Evolutionary conservation across 148 eudicot species (phyloP), one percentile per base, ranked within the genome.

Genomic region (Chenopodium formosanum): DNA sequence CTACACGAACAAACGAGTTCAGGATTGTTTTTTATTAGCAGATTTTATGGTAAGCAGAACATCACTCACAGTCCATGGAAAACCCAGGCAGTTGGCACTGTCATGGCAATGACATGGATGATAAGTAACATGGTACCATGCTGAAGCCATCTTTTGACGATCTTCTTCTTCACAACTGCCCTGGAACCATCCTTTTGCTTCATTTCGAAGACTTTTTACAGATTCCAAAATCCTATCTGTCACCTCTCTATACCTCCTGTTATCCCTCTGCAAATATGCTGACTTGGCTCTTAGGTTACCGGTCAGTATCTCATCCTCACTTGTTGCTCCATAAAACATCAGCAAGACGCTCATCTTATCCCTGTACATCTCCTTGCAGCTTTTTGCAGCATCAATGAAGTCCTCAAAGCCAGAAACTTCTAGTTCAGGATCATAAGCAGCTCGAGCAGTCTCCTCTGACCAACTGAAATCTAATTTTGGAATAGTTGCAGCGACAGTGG

Each of bases 111-210:
- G 86, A 63, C 84, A 80, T 3, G 93, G 91, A 78, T 94, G 95
- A 78, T 95, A 95, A 34, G 98, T 88, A 16, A 95, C 94, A 73
- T 92, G 86, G 83, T 95, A 95, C 99, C 99, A 95, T 31, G 99
- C 99, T 1, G 99, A 90, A 1, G 99, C 98, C 95, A 95, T 48
- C 82, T 83, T 89, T 83, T 82, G 83, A 29, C 86, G 85, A 34
- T 92, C 92, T 17, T 80, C 52, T 46, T 16, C 78, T 27, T 65
- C n/a, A 77, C 97, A 92, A 81, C 92, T 87, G 37, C 80, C 78
- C 81, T 86, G 84, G 13, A 96, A 94, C 99, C 97, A 92, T 56
- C 89, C 95, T 80, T 87, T 92, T 2, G 90, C 95, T 78, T 96
- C 99, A 86, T 83, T 91, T 73, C 85, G 90, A 23, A 96, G 76